Conservation (phyloP, 768 basidiomycete species). For the Megacollybia marginata region DNA sequence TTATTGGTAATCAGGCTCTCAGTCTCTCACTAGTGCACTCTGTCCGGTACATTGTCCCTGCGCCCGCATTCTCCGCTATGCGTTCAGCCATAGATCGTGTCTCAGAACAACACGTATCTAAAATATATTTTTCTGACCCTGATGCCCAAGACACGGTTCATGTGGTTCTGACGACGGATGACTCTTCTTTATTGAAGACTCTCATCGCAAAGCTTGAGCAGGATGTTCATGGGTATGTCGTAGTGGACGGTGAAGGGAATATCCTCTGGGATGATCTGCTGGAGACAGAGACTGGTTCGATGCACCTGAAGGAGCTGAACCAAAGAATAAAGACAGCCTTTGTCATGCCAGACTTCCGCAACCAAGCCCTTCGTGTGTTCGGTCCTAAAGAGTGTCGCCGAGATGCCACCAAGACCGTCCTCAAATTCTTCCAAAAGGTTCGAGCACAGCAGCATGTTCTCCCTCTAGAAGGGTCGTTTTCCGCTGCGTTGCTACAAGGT, state of each 20-base stretch:
- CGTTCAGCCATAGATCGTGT: neutral
- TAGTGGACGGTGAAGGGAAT: conserved; percentile 23
- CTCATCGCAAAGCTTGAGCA: conserved; percentile 29
- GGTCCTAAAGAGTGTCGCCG: conserved; percentile 25
- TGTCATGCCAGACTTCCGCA: conserved; percentile 32
- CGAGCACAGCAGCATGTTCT: conserved; percentile 25
- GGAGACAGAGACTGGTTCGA: conserved; percentile 29
- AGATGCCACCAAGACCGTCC: conserved; percentile 22
- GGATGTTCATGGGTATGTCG: conserved; percentile 26
- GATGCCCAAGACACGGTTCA: conserved; percentile 14
- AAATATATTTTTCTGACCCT: neutral
- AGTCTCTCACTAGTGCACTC: neutral
- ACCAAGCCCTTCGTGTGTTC: conserved; percentile 28
- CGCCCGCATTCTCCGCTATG: neutral
- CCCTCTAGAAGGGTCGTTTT: conserved; percentile 21
- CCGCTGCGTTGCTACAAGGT: conserved; percentile 33
- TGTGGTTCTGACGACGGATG: conserved; percentile 25
- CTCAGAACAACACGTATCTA: neutral
- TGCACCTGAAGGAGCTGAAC: conserved; percentile 30
- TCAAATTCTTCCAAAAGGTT: conserved; percentile 34
- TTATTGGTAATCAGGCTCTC: neutral
- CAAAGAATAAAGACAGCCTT: conserved; percentile 20
- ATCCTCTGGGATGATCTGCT: conserved; percentile 42
- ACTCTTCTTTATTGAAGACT: conserved; percentile 7
- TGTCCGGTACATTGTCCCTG: neutral